These are phyloP conservation scores for Amylocystis lapponica DNA, from an alignment of 768 basidiomycete species.

Conservation along the genomic window DNA sequence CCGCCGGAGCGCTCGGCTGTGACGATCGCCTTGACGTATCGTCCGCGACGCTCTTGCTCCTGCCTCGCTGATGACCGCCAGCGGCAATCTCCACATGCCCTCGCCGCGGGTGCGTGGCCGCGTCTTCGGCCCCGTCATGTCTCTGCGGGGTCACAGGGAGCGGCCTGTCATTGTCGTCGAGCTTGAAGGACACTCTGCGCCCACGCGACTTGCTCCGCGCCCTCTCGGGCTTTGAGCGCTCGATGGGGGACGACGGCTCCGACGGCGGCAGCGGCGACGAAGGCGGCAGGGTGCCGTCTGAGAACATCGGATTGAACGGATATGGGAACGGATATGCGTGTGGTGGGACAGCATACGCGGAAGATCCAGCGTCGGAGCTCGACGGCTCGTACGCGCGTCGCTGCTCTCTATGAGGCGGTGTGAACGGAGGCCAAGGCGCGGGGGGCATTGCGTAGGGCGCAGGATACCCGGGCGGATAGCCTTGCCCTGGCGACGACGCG, in stretches of 20 bases:
- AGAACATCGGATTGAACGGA: constrained; percentile 39
- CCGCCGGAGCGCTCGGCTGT: background rate
- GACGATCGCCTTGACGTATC: background rate
- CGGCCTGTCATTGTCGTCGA: constrained; percentile 25
- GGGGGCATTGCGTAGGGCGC: constrained; percentile 15
- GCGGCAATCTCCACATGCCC: background rate
- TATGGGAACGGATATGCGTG: constrained; percentile 32
- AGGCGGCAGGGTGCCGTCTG: constrained; percentile 45
- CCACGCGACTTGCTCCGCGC: constrained; percentile 48
- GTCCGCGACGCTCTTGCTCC: background rate
- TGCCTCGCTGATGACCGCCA: background rate
- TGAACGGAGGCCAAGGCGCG: constrained; percentile 16
- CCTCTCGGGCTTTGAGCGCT: constrained; percentile 23
- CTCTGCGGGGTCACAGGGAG: constrained; percentile 4
- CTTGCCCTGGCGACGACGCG: constrained; percentile 14
- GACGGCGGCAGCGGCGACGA: constrained; percentile 41
- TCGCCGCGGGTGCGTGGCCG: too few species aligned
- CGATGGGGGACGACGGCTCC: constrained; percentile 24
- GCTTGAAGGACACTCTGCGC: constrained; percentile 51
- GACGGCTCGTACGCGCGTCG: constrained; percentile 25
- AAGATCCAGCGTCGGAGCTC: constrained; percentile 19
- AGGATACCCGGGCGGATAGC: constrained; percentile 9
- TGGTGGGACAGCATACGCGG: constrained; percentile 32
- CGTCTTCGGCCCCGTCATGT: background rate
- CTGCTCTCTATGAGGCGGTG: constrained; percentile 13